phyloP scores from a whole-genome alignment of 768 basidiomycete species.

The Suillus lakei region DNA sequence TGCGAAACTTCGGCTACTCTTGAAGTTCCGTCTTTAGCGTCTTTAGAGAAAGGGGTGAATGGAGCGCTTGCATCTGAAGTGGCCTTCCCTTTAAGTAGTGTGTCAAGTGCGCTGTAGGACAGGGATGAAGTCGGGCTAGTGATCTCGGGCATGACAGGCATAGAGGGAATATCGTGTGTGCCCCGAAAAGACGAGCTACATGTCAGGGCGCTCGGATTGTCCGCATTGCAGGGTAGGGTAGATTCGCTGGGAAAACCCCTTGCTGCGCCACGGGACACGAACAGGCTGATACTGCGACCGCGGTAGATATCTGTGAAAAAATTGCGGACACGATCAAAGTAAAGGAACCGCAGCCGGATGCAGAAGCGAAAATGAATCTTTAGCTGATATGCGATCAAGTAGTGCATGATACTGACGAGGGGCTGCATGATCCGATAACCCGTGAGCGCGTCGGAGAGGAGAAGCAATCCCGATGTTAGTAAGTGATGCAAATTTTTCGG shows the following conservation, averaged over 20 bases:
- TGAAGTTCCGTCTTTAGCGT: conserved; percentile 27
- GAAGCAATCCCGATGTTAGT: conserved; percentile 37
- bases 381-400: conserved; percentile 14
- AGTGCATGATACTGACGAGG: conserved; percentile 33
- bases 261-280: conserved; percentile 34
- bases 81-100: conserved; percentile 36
- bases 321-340: conserved; percentile 6
- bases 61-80: conserved; percentile 22
- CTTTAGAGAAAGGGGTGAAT: conserved; percentile 12
- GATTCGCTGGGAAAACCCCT: conserved; percentile 18
- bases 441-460: conserved; percentile 26
- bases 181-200: conserved; percentile 27
- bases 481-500: conserved; percentile 34
- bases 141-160: conserved; percentile 28
- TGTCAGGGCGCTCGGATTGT: conserved; percentile 33
- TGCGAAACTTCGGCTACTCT: conserved; percentile 2
- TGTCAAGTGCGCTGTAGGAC: conserved; percentile 34
- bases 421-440: conserved; percentile 29
- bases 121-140: conserved; percentile 37
- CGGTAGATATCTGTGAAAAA: conserved; percentile 29
- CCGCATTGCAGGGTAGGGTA: conserved; percentile 37
- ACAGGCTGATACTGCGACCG: conserved; percentile 39
- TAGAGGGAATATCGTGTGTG: conserved; percentile 28
- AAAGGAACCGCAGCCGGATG: conserved; percentile 22
- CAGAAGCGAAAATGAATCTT: conserved; percentile 26